These are phyloP conservation scores for Odonthalia washingtoniensis DNA, from an alignment of 31 red algal species.

Conservation along the genomic window DNA sequence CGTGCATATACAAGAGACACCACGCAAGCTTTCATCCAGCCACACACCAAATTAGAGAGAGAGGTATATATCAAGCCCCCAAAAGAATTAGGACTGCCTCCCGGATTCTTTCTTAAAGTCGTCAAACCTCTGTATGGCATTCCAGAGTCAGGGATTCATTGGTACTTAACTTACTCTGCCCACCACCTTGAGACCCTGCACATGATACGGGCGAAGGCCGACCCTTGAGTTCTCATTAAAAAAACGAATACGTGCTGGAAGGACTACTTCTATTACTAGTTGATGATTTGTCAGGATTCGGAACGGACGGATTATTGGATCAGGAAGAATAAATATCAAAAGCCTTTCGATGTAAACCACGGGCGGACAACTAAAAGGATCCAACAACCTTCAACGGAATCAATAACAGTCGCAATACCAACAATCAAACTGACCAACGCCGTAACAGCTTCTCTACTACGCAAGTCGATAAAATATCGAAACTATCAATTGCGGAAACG, in stretches of 20 bases:
- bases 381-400: too few species aligned
- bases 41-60: neutral
- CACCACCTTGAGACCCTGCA: neutral
- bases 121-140: neutral
- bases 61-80: neutral
- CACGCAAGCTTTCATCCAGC: slow-evolving; percentile 13
- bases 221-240: slow-evolving; percentile 10
- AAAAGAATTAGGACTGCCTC: neutral
- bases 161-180: neutral
- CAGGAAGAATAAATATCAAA: neutral
- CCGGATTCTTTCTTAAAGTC: neutral
- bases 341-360: too few species aligned
- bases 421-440: too few species aligned
- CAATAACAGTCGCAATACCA: too few species aligned
- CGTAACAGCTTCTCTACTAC: too few species aligned
- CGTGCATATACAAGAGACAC: too few species aligned
- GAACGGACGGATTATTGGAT: neutral
- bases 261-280: neutral
- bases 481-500: too few species aligned
- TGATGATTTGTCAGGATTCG: neutral
- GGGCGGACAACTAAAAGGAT: too few species aligned
- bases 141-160: neutral
- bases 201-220: neutral
- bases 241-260: neutral
- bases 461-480: too few species aligned